Evolutionary conservation across 805 yeast species (phyloP), one percentile per base, ranked within the genome.

Genomic region (Hanseniaspora opuntiae): DNA sequence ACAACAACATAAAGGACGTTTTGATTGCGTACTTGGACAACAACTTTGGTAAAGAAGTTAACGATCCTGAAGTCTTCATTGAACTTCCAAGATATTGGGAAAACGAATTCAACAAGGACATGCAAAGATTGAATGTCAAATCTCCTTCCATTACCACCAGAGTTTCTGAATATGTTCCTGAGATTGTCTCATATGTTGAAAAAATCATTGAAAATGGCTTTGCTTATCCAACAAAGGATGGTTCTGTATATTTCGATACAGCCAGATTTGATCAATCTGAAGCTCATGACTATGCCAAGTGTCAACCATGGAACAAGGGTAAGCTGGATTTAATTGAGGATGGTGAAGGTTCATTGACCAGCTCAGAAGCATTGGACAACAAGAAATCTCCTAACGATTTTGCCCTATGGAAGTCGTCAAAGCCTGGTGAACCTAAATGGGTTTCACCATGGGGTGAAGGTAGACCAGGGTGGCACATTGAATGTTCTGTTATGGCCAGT

Each of bases 381-480:
- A 90, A 93, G 69, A 76, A 74, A 60, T 81, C 80, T 53, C 68
- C 84, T 2, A 84, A 86, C 22, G 98, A 93, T 67, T 93, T 93
- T 69, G 98, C 98, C 0, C 74, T 93, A 36, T 93, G 98, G 98
- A 93, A 93, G 66, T 79, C 89, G 0, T 84, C 95, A 8, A 93
- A 93, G 65, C 90, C 95, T 8, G 98, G 98, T 61, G 98, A 93
- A 70, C 98, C 98, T 24, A 77, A 80, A 47, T 93, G 97, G 97
- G 77, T 74, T 6, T 86, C 96, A 2, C 89, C 90, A 28, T 93
- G 97, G 97, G 98, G 98, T 25, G 74, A 74, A 56, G 98, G 98
- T 52, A 82, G 98, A 67, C 98, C 98, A 14, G 98, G 98, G 4
- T 93, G 98, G 98, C 98, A 93, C 67, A 93, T 93, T 66, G 98